Conservation (phyloP, 2,329 filamentous ascomycete species). For the Aureobasidium subglaciale region DNA sequence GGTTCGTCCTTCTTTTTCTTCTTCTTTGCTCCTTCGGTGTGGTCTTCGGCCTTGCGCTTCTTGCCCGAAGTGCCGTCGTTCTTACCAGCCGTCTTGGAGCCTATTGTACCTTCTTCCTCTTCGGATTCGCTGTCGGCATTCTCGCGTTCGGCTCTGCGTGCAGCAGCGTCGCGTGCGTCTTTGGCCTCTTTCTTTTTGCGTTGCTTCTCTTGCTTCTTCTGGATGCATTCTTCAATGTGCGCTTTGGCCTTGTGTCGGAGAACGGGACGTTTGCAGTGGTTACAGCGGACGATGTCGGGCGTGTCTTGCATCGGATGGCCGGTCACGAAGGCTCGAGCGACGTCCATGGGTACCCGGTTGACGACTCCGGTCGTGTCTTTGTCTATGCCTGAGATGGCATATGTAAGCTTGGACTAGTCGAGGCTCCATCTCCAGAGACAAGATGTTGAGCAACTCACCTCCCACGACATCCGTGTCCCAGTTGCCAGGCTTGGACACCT, state of each 20-base stretch:
- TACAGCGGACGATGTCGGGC: constrained; percentile 73
- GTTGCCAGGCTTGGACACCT: constrained; percentile 27
- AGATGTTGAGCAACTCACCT: constrained; percentile 15
- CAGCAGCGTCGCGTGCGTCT: constrained; percentile 44
- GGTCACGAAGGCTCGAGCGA: constrained; percentile 71
- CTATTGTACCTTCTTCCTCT: constrained; percentile 19
- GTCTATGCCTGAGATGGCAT: constrained; percentile 4
- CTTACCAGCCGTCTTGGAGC: constrained; percentile 36
- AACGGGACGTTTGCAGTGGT: constrained; percentile 87
- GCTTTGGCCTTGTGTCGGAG: constrained; percentile 66
- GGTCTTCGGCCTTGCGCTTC: constrained; percentile 43
- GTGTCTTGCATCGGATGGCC: constrained; percentile 75
- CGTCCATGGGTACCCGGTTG: constrained; percentile 63
- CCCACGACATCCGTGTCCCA: constrained; percentile 27
- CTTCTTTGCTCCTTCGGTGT: constrained; percentile 68
- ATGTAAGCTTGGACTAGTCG: neutral
- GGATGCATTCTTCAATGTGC: constrained; percentile 78
- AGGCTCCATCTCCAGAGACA: no score
- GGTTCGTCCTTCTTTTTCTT: constrained; percentile 56
- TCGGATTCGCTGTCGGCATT: constrained; percentile 25
- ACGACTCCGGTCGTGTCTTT: constrained; percentile 25
- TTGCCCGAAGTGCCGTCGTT: constrained; percentile 34
- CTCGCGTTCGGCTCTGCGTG: constrained; percentile 34
- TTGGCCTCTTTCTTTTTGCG: constrained; percentile 59
- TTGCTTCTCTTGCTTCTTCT: constrained; percentile 65